phyloP scores from a whole-genome alignment of 768 basidiomycete species.

The Lentinula sp. region DNA sequence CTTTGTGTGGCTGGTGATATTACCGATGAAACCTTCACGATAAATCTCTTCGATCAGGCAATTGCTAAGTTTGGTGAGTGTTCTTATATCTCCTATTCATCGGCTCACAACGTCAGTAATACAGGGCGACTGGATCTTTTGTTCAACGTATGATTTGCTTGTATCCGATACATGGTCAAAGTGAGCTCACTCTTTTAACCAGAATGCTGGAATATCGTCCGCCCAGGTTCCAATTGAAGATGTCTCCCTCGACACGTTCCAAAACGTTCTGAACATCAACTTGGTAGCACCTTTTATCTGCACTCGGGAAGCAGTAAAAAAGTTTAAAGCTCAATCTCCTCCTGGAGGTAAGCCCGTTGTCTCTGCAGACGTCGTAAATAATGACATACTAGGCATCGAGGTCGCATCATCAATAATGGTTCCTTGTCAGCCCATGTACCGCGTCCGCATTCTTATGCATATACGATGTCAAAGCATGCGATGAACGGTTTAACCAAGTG shows the following conservation, averaged over 20 bases:
- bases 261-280: slow-evolving; percentile 65
- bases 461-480: slow-evolving; percentile 79
- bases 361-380: neutral
- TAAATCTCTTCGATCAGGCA: slow-evolving; percentile 48
- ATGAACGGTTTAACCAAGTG: slow-evolving; percentile 72
- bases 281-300: slow-evolving; percentile 71
- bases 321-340: slow-evolving; percentile 71
- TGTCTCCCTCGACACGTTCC: slow-evolving; percentile 54
- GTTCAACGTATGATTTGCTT: slow-evolving; percentile 58
- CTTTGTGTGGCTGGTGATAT: slow-evolving; percentile 61
- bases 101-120: slow-evolving; percentile 1
- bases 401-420: slow-evolving; percentile 83
- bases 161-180: neutral
- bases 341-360: slow-evolving; percentile 49
- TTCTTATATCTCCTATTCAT: neutral
- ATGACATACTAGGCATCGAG: slow-evolving; percentile 20
- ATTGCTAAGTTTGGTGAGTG: slow-evolving; percentile 49
- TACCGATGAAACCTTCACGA: slow-evolving; percentile 56
- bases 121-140: slow-evolving; percentile 65
- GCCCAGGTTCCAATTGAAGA: slow-evolving; percentile 51
- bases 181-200: neutral
- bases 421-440: slow-evolving; percentile 70
- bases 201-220: slow-evolving; percentile 73
- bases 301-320: slow-evolving; percentile 64
- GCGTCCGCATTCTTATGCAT: slow-evolving; percentile 56